phyloP scores from a whole-genome alignment of 2,329 filamentous ascomycete genomes.

The Sporothrix variecibatus region DNA sequence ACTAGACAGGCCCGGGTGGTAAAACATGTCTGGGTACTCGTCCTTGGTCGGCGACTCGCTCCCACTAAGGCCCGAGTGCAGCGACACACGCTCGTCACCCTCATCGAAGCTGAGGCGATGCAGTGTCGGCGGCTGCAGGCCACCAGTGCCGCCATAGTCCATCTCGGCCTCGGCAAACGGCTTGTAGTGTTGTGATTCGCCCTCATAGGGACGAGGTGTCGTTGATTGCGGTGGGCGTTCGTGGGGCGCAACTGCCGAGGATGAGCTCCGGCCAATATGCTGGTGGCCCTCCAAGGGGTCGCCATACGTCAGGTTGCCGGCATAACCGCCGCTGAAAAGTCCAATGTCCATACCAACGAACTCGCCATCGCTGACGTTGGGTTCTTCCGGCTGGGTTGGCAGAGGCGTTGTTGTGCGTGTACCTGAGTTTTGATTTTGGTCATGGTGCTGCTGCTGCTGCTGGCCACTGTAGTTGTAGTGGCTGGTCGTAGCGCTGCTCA shows the following conservation, averaged over 20 bases:
- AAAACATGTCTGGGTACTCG: slow-evolving; percentile 88
- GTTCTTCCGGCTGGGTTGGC: slow-evolving; percentile 53
- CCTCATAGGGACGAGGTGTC: slow-evolving; percentile 44
- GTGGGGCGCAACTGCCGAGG: slow-evolving; percentile 41
- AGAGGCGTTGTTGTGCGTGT: slow-evolving; percentile 38
- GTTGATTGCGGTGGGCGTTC: slow-evolving; percentile 52
- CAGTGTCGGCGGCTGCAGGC: slow-evolving; percentile 71
- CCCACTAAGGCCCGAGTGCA: slow-evolving; percentile 57
- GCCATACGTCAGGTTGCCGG: slow-evolving; percentile 54
- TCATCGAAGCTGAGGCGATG: slow-evolving; percentile 88
- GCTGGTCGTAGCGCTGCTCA: slow-evolving; percentile 22
- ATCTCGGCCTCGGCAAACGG: slow-evolving; percentile 66
- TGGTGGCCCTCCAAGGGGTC: slow-evolving; percentile 42
- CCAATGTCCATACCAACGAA: slow-evolving; percentile 72
- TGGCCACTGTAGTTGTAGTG: slow-evolving; percentile 22
- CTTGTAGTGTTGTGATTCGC: slow-evolving; percentile 41
- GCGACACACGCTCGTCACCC: slow-evolving; percentile 73
- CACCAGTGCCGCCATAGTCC: slow-evolving; percentile 88
- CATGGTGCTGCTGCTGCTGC: slow-evolving; percentile 30
- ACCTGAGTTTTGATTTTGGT: slow-evolving; percentile 31
- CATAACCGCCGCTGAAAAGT: slow-evolving; percentile 71
- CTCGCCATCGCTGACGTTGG: slow-evolving; percentile 68
- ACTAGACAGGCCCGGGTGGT: slow-evolving; percentile 76
- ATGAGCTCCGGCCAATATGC: slow-evolving; percentile 43
- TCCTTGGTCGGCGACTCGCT: slow-evolving; percentile 69